Base-by-base conservation (phyloP, 108 stramenopile genomes). In the Cyclotella cryptica region DNA sequence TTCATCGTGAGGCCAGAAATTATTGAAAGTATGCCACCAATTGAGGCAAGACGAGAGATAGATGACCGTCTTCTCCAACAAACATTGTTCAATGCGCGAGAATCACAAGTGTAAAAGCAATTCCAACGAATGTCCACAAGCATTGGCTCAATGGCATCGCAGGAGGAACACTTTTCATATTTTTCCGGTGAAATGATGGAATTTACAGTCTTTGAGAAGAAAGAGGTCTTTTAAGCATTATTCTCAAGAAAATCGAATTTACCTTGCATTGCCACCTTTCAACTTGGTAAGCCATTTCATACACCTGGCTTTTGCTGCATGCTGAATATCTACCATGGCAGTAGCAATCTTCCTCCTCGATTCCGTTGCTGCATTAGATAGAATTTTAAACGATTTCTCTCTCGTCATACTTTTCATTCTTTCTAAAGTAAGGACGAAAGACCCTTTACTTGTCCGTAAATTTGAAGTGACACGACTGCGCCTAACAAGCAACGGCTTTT, bases 41-140 rank as follows among this genome's bases (percentile, higher is more conserved):
- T 35, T 6, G 74, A 42, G 61, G 47, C 7, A 75, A 19, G 1
- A 75, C 30, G 2, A 73, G 18, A 10, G 44, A 27, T 7, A 52
- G 26, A n/a, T 68, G 10, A n/a, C 74, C 66, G 74, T 22, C 21
- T 43, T n/a, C 24, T n/a, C 41, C 3, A 35, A 14, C 15, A 75
- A 22, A 24, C 17, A 24, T 1, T 11, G 11, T 45, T 18, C 40
- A 5, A 75, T n/a, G 42, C 51, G 66, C 52, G 13, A 75, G 74
- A 19, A 75, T 43, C 21, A 29, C 26, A 27, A 55, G 53, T 18
- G 74, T 75, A 27, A 17, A 26, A 18, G 53, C 22, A 14, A 67
- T 43, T 68, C 74, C 74, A 11, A 27, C n/a, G 35, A 75, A 69
- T 2, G 74, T 75, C 74, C 74, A 75, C 17, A 69, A 13, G 24